Percentiles rank a stretch among this genome's conserved stretches.
Evolutionary conservation across 148 eudicot species (phyloP).

Genomic region (Heliosperma pusillum): DNA sequence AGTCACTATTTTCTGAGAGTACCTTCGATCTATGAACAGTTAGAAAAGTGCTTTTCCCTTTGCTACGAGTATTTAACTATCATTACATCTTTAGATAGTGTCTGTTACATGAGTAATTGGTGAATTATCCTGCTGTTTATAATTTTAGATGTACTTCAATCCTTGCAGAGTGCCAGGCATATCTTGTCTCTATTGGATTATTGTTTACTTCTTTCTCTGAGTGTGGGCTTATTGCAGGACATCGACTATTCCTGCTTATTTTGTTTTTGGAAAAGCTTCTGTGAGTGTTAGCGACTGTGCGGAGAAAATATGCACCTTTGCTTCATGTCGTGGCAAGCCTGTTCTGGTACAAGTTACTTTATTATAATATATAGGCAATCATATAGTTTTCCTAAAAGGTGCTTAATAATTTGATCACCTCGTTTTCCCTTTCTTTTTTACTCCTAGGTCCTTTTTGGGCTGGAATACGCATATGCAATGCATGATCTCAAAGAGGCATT

Average conservation of each 20-base stretch:
- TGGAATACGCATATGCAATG: slow-evolving; percentile 69
- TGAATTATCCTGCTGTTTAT: no score
- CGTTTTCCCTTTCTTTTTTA: background rate
- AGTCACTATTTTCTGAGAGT: no score
- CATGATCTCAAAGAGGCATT: slow-evolving; percentile 48
- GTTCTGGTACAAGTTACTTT: slow-evolving; percentile 43
- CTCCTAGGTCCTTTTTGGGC: slow-evolving; percentile 71
- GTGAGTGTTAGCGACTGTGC: slow-evolving; percentile 45
- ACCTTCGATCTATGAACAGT: no score
- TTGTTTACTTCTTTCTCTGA: background rate
- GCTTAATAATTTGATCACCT: slow-evolving; percentile 3
- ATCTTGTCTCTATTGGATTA: background rate
- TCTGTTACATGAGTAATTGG: no score
- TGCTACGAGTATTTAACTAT: no score
- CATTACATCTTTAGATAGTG: no score
- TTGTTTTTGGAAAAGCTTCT: slow-evolving; percentile 71
- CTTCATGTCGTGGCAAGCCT: slow-evolving; percentile 46
- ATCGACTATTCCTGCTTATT: slow-evolving; percentile 78
- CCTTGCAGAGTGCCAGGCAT: background rate
- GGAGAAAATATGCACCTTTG: slow-evolving; percentile 38
- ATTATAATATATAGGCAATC: background rate
- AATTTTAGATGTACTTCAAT: no score
- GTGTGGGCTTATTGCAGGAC: slow-evolving; percentile 43
- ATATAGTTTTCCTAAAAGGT: background rate
- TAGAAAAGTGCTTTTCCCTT: no score